Evolutionary conservation across 768 basidiomycete species (phyloP).

Genomic region (Lactifluus echinatus): DNA sequence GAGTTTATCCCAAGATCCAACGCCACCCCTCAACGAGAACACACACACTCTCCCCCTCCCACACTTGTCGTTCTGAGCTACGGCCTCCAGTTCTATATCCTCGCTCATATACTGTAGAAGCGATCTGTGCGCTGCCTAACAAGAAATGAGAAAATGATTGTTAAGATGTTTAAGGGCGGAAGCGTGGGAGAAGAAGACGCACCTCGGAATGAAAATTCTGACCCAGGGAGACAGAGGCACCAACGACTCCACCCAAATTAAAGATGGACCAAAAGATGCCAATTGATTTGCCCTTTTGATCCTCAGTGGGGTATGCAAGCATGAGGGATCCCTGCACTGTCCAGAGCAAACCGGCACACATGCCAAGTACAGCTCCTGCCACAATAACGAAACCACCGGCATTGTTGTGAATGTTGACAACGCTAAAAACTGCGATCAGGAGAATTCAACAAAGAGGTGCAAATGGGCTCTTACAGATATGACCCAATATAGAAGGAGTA

Average conservation of each 20-base stretch:
- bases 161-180: not conserved
- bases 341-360: slow-evolving; percentile 70
- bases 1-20: slow-evolving; percentile 22
- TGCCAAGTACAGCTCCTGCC: slow-evolving; percentile 65
- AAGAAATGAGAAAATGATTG: not conserved
- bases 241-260: slow-evolving; percentile 74
- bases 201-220: slow-evolving; percentile 59
- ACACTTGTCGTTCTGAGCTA: slow-evolving; percentile 41
- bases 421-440: slow-evolving; percentile 31
- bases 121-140: slow-evolving; percentile 67
- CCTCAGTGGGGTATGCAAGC: slow-evolving; percentile 75
- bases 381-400: slow-evolving; percentile 58
- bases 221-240: slow-evolving; percentile 65
- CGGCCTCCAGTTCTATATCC: slow-evolving; percentile 30
- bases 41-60: slow-evolving; percentile 41
- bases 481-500: slow-evolving; percentile 72
- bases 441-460: not conserved
- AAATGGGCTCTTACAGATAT: slow-evolving; percentile 47
- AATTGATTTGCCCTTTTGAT: slow-evolving; percentile 69
- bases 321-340: slow-evolving; percentile 81
- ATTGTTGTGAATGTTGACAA: slow-evolving; percentile 57
- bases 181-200: slow-evolving; percentile 22
- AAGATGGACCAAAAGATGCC: slow-evolving; percentile 81
- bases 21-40: slow-evolving; percentile 34
- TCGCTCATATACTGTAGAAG: slow-evolving; percentile 79